A percentile compares a stretch with the other conserved stretches of the same genome.
Evolutionary conservation across 345 rosid genomes (phyloP).

Genomic region (Cardiospermum halicacabum): DNA sequence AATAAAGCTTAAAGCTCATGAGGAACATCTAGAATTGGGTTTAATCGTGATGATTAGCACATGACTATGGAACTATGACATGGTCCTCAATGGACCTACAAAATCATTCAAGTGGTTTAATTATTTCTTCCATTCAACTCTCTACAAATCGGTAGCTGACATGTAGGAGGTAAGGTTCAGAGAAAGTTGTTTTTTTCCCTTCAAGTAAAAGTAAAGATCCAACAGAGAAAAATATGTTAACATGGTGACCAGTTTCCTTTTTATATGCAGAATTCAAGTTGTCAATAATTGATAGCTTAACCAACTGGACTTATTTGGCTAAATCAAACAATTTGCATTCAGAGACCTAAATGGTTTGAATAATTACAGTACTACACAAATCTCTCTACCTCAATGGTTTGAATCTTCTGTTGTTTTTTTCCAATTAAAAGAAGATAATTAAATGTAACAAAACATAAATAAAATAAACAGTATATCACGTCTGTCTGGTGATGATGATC

Average conservation of each 20-base stretch:
- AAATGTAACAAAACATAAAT: background rate
- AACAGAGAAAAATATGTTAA: background rate
- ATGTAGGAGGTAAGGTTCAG: background rate
- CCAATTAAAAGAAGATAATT: background rate
- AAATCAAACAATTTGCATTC: background rate
- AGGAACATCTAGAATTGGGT: too few relatives aligned
- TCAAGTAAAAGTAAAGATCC: background rate
- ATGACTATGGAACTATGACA: too few relatives aligned
- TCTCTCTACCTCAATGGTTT: background rate
- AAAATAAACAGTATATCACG: background rate
- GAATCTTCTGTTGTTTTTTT: background rate
- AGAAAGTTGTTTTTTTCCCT: background rate
- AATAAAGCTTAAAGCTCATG: too few relatives aligned
- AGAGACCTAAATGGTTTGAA: too few relatives aligned
- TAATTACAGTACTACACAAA: background rate
- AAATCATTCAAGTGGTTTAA: too few relatives aligned
- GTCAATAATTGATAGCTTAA: background rate
- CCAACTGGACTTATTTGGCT: background rate
- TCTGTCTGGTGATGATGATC: conserved; percentile 1
- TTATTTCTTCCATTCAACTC: background rate
- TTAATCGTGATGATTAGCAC: too few relatives aligned
- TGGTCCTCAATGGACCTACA: too few relatives aligned
- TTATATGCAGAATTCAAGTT: background rate
- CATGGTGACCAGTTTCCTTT: background rate
- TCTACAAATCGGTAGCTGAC: background rate